phyloP scores from a whole-genome alignment of 2,329 filamentous ascomycete genomes.

The Basipetospora chlamydospora region DNA sequence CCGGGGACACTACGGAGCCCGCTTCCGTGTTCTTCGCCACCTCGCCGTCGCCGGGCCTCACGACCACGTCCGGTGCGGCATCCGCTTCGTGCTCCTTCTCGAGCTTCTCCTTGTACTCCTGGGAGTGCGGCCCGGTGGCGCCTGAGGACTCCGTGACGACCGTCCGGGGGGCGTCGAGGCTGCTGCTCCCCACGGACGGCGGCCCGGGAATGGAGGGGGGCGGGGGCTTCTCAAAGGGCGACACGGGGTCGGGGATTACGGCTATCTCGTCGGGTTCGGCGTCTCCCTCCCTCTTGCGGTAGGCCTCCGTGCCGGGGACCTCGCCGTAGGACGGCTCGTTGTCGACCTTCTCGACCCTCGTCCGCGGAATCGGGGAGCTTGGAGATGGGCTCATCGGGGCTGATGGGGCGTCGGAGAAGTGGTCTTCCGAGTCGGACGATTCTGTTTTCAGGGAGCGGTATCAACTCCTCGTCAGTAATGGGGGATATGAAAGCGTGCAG shows the following conservation, averaged over 20 bases:
- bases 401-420: conserved; percentile 54
- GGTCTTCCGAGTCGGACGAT: conserved; percentile 51
- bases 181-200: conserved; percentile 3
- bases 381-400: conserved; percentile 26
- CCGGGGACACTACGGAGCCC: background rate
- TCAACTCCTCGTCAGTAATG: too few species aligned
- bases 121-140: conserved; percentile 21
- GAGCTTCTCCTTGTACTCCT: background rate
- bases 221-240: background rate
- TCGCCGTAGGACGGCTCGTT: conserved; percentile 40
- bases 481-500: conserved; percentile 11
- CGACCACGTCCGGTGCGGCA: conserved; percentile 36
- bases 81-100: conserved; percentile 20
- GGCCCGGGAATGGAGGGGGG: background rate
- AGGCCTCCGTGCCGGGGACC: conserved; percentile 45
- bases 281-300: conserved; percentile 39
- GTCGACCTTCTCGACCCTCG: conserved; percentile 43
- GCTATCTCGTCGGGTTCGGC: conserved; percentile 47
- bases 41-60: conserved; percentile 28
- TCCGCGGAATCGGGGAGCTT: conserved; percentile 41
- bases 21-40: conserved; percentile 11
- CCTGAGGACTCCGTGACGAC: conserved; percentile 38
- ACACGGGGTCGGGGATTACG: conserved; percentile 16
- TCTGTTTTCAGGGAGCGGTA: conserved; percentile 14
- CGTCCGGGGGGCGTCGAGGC: conserved; percentile 30